These are phyloP conservation scores for Pilatotrama ljubarskyi DNA, from an alignment of 768 basidiomycete genomes.

Conservation along the genomic window DNA sequence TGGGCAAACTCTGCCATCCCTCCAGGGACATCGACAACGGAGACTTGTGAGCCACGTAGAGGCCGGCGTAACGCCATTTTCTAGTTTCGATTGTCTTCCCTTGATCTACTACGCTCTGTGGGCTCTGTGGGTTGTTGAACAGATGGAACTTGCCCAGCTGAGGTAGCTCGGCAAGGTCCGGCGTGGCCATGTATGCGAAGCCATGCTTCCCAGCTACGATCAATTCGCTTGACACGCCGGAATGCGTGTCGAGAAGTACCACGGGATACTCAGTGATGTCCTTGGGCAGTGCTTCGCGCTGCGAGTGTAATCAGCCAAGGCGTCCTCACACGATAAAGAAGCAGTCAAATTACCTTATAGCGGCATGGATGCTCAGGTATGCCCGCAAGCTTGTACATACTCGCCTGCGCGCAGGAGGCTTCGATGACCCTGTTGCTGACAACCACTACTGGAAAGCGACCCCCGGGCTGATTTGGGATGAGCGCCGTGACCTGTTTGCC, in stretches of 20 bases:
- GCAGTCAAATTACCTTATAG: neutral
- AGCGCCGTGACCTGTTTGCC: too few relatives aligned
- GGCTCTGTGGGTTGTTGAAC: neutral
- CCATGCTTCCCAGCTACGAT: neutral
- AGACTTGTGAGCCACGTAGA: slow-evolving; percentile 7
- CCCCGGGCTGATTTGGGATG: too few relatives aligned
- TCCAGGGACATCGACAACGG: neutral
- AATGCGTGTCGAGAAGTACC: too few relatives aligned
- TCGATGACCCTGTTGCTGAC: neutral
- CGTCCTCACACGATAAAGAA: too few relatives aligned
- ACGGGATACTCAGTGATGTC: too few relatives aligned
- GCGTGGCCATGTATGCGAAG: neutral
- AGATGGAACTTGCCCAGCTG: slow-evolving; percentile 2
- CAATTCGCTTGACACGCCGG: too few relatives aligned
- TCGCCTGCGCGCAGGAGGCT: neutral
- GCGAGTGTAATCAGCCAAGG: too few relatives aligned
- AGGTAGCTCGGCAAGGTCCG: neutral
- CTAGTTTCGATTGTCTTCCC: neutral
- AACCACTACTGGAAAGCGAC: neutral
- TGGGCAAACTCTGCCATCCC: neutral
- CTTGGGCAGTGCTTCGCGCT: too few relatives aligned
- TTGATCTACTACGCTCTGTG: neutral
- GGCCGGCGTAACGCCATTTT: slow-evolving; percentile 1
- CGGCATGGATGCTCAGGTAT: neutral
- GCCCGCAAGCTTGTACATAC: neutral